Evolutionary conservation across 2,329 filamentous ascomycete species (phyloP).

Genomic region (Colletotrichum falcatum): DNA sequence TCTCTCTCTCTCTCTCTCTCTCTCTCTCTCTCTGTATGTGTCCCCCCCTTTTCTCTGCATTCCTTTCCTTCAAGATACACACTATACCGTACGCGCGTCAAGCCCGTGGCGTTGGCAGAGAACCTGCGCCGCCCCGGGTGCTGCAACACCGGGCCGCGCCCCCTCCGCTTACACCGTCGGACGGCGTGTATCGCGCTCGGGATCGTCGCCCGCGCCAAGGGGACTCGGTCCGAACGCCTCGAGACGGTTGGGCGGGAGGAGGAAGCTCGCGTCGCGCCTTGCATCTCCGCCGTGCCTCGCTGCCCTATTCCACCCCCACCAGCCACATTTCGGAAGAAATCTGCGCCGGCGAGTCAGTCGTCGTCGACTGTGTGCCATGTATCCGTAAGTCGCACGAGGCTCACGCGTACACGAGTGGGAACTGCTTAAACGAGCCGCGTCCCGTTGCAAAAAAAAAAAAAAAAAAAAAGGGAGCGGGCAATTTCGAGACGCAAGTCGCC

Average conservation of each 20-base stretch:
- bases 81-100: slow-evolving; percentile 1
- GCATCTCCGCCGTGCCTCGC: neutral
- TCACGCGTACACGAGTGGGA: no score
- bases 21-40: neutral
- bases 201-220: no score
- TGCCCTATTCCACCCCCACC: neutral
- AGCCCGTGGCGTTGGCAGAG: neutral
- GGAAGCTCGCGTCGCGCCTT: neutral
- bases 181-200: neutral
- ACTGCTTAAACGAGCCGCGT: neutral
- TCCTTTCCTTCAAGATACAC: no score
- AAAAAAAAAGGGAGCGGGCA: neutral
- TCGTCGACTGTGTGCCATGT: no score
- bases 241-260: neutral
- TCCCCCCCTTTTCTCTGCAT: neutral
- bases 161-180: neutral
- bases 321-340: neutral
- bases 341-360: slow-evolving; percentile 10
- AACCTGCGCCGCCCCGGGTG: neutral
- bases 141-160: neutral
- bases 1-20: neutral
- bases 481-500: neutral
- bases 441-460: no score
- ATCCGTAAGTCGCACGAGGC: no score
- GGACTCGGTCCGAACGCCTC: neutral